Base-by-base conservation (phyloP, 352 stramenopile genomes). In the Globisporangium solare region DNA sequence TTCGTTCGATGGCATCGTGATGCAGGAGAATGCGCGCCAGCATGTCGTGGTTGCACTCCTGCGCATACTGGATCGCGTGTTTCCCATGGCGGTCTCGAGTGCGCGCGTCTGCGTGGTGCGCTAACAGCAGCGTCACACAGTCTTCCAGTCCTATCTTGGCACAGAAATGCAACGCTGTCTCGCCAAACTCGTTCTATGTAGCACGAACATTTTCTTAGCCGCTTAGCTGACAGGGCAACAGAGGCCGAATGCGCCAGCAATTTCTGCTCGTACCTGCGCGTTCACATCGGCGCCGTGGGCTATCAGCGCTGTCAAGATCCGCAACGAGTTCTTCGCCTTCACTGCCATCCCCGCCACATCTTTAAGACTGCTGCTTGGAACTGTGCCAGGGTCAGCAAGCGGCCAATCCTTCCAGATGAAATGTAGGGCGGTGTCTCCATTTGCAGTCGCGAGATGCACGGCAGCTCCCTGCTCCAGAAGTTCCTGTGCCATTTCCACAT, bases 171-270 rank as follows among this genome's bases (percentile, higher is more conserved):
- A 92, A 50, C 14, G 70, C 59, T 1, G 74, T 83, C 64, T 88
- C 76, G 0, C 78, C 78, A 50, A 87, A 88, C 3, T 54, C 55
- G 51, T 92, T 92, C 83, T 90, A 58, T n/a, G n/a, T n/a, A n/a
- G n/a, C n/a, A 22, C 17, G 43, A 11, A 21, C 17, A 47, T 43
- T 10, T n/a, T 3, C 7, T 43, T n/a, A 10, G n/a, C n/a, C n/a
- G n/a, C 27, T 11, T 8, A 35, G 27, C 10, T 6, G 10, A 11
- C 7, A 21, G 20, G 35, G 2, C n/a, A 42, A 31, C 22, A 54
- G 12, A 18, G 46, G n/a, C 12, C 1, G 39, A 45, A 5, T 35
- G 15, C 27, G n/a, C 27, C 8, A 8, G 3, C 22, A 46, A 32
- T 12, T 52, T 14, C 3, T 12, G 13, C 11, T 6, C 58, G 7